Evolutionary conservation across 2,329 filamentous ascomycete genomes (phyloP), one percentile per base, ranked within the genome.

Genomic region (Talaromyces amestolkiae): DNA sequence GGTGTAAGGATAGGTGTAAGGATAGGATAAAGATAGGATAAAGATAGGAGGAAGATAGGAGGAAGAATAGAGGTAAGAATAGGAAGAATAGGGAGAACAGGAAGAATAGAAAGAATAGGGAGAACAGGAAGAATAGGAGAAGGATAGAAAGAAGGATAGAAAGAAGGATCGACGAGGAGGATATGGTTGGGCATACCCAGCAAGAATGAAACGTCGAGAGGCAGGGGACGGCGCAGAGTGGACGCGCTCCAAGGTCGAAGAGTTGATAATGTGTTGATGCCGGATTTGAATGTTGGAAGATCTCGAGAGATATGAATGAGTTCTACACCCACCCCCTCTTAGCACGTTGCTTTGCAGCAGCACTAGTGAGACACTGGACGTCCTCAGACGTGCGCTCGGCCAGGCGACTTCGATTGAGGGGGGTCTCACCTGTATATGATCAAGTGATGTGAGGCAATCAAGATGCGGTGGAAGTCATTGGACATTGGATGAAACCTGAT

Each of bases 271-370:
- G 13, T 19, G 13, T 58, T 17, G 19, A 24, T 58, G 33, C 3
- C 3, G 35, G 33, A 17, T 39, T 41, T 11, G 56, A 58, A 17
- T 17, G 35, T 41, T 10, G n/a, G 19, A 19, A 39, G 1, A 31
- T 31, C 27, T 31, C 27, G 27, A 31, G 27, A 31, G 27, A 31
- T 31, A 31, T 31, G 27, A 31, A 31, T 31, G 7, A 31, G 3
- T 31, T 7, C 27, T 31, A 31, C 27, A 31, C 27, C 27, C 27
- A 7, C 27, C 27, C 60, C 59, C 60, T 62, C 45, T 62, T 39
- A 62, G 60, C 45, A 62, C 31, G 60, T 43, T 58, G 56, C 22
- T 43, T 24, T 53, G 11, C 54, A 58, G 41, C 37, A 15, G n/a
- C 41, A 15, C 54, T 35, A 37, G 54, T 27, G 54, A 58, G 54